Conservation (phyloP, 176 grass and related monocot genomes). For the Aegilops bicornis region DNA sequence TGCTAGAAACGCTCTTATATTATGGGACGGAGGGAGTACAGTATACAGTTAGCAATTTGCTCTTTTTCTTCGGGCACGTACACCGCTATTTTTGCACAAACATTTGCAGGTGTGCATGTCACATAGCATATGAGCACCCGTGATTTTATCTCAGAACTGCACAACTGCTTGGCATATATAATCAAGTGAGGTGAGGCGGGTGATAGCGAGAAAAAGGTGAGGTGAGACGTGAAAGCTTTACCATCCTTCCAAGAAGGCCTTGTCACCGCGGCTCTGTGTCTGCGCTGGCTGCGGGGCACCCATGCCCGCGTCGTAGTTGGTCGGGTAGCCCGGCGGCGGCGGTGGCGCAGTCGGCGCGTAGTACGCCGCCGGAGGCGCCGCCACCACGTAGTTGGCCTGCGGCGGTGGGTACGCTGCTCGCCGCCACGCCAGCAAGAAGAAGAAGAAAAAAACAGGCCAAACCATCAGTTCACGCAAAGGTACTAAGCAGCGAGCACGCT, state of each 20-base stretch:
- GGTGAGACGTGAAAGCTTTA: slow-evolving; percentile 26
- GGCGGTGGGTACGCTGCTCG: slow-evolving; percentile 45
- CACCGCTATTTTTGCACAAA: neutral
- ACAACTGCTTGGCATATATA: neutral
- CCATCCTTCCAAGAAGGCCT: slow-evolving; percentile 70
- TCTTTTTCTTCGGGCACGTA: no score
- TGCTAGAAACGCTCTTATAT: no score
- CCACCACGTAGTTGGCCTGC: slow-evolving; percentile 9
- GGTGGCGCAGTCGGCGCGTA: neutral
- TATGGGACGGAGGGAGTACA: no score
- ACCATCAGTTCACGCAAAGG: neutral
- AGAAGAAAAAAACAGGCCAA: neutral
- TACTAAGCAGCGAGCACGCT: neutral
- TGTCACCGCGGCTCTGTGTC: slow-evolving; percentile 56
- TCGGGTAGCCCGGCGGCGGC: slow-evolving; percentile 50
- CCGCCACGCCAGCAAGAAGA: neutral
- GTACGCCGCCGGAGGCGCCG: slow-evolving; percentile 4
- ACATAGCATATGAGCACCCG: no score
- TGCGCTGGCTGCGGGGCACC: slow-evolving; percentile 31
- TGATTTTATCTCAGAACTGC: no score
- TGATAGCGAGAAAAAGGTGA: no score
- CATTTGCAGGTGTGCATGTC: neutral
- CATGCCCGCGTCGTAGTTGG: slow-evolving; percentile 24
- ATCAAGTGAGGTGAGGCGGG: neutral
- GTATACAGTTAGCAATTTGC: neutral